Conservation (phyloP, 176 grass and related monocot species). For the Aegilops tauschii region DNA sequence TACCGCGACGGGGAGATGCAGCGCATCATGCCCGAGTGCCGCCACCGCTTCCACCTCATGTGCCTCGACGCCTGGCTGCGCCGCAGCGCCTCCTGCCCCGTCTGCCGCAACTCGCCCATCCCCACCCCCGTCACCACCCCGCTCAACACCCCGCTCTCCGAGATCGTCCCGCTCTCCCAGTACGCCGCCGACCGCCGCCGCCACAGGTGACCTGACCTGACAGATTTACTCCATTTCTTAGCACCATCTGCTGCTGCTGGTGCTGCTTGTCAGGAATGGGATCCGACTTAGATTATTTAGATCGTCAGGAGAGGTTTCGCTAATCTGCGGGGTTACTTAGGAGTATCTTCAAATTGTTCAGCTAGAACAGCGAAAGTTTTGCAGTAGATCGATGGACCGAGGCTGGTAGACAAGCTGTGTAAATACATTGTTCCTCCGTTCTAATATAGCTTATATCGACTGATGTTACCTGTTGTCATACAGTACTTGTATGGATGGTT, state of each 20-base stretch:
- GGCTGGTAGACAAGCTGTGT: slow-evolving; percentile 37
- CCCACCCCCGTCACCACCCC: slow-evolving; percentile 73
- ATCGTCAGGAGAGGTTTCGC: background rate
- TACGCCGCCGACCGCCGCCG: slow-evolving; percentile 80
- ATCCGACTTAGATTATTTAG: background rate
- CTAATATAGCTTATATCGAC: slow-evolving; percentile 24
- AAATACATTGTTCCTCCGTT: slow-evolving; percentile 46
- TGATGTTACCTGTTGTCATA: slow-evolving; percentile 7
- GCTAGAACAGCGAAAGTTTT: slow-evolving; percentile 33
- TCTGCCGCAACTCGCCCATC: slow-evolving; percentile 87
- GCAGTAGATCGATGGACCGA: slow-evolving; percentile 17
- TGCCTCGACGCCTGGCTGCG: slow-evolving; percentile 94
- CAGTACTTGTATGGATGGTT: slow-evolving; percentile 13
- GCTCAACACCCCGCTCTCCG: slow-evolving; percentile 74
- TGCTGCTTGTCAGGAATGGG: background rate
- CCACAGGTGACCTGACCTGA: slow-evolving; percentile 52
- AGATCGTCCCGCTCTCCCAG: slow-evolving; percentile 82
- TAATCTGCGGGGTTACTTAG: background rate
- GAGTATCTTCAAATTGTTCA: background rate
- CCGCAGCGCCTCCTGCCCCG: slow-evolving; percentile 78
- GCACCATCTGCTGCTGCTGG: background rate
- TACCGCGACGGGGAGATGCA: slow-evolving; percentile 94
- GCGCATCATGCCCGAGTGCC: slow-evolving; percentile 85
- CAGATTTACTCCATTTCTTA: background rate
- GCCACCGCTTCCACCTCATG: slow-evolving; percentile 86